Evolutionary conservation across 257 asterid genomes (phyloP).

Genomic region (Pogostemon cablin): DNA sequence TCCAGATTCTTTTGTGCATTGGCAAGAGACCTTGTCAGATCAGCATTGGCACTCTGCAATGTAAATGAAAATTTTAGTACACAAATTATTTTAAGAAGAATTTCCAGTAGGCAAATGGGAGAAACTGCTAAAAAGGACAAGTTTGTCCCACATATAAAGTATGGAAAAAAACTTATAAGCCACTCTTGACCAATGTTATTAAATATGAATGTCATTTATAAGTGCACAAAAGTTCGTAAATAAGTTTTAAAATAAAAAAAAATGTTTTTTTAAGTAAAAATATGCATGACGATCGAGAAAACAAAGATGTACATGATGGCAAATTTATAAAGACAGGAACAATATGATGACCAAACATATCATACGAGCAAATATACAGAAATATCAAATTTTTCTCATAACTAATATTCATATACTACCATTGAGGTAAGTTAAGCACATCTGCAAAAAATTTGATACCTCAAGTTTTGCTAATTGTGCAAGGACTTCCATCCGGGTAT

Average conservation of each 20-base stretch:
- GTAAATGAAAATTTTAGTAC: conserved; percentile 26
- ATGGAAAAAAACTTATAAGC: conserved; percentile 6
- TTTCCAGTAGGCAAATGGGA: conserved; percentile 16
- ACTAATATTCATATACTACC: conserved; percentile 16
- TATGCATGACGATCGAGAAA: background rate
- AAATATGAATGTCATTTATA: conserved; percentile 18
- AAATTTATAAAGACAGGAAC: conserved; percentile 14
- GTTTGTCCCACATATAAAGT: conserved; percentile 16
- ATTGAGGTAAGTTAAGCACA: conserved; percentile 24
- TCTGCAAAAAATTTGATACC: conserved; percentile 45
- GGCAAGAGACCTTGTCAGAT: conserved; percentile 87
- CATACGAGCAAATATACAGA: conserved; percentile 22
- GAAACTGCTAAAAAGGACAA: conserved; percentile 18
- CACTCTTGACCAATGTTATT: conserved; percentile 15
- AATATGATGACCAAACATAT: conserved; percentile 24
- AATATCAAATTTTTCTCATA: conserved; percentile 20
- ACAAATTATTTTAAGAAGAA: conserved; percentile 11
- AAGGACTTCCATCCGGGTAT: conserved; percentile 92
- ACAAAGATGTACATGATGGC: conserved; percentile 17
- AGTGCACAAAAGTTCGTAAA: conserved; percentile 10
- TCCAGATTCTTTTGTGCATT: conserved; percentile 75
- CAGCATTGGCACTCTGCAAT: conserved; percentile 83
- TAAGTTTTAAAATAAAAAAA: background rate
- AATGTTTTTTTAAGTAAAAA: background rate
- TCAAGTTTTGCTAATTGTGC: conserved; percentile 76